Evolutionary conservation across 2,329 filamentous ascomycete species (phyloP).

Genomic region (Colletotrichum costaricense): DNA sequence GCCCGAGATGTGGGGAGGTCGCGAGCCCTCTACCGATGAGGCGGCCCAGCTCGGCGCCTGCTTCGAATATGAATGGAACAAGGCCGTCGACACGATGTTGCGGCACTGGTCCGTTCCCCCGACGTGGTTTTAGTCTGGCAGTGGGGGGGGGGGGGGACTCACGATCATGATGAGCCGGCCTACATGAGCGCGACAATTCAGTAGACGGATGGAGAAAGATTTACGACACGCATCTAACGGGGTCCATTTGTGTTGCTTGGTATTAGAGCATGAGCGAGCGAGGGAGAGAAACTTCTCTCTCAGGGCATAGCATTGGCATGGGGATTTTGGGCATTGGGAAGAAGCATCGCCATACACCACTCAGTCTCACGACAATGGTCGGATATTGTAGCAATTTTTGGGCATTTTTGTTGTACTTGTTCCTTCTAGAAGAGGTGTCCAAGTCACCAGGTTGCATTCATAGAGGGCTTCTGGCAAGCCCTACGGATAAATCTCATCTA

Average conservation of each 20-base stretch:
- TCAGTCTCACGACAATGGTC: not conserved
- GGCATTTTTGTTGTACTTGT: not conserved
- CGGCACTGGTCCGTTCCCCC: slow-evolving; percentile 75
- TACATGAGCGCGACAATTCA: not conserved
- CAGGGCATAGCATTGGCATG: not conserved
- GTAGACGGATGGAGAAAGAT: not conserved
- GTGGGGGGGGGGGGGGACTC: not conserved
- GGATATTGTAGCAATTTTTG: not conserved
- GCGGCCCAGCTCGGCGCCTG: slow-evolving; percentile 69
- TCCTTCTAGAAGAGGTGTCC: not conserved
- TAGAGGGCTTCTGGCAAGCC: not conserved
- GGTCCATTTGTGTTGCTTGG: not conserved
- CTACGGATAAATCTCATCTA: not conserved
- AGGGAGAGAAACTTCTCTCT: not conserved
- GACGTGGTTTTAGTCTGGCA: slow-evolving; percentile 51
- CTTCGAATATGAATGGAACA: slow-evolving; percentile 75
- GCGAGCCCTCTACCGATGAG: slow-evolving; percentile 65
- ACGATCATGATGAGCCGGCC: not conserved
- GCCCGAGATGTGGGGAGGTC: slow-evolving; percentile 77
- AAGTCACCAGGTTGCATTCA: not conserved
- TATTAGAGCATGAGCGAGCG: not conserved
- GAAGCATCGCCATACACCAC: not conserved
- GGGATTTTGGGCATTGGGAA: not conserved
- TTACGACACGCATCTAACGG: not conserved
- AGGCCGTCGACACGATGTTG: slow-evolving; percentile 73